Evolutionary conservation across 73 alveolate species (phyloP).

Genomic region (Blepharisma japonicum): DNA sequence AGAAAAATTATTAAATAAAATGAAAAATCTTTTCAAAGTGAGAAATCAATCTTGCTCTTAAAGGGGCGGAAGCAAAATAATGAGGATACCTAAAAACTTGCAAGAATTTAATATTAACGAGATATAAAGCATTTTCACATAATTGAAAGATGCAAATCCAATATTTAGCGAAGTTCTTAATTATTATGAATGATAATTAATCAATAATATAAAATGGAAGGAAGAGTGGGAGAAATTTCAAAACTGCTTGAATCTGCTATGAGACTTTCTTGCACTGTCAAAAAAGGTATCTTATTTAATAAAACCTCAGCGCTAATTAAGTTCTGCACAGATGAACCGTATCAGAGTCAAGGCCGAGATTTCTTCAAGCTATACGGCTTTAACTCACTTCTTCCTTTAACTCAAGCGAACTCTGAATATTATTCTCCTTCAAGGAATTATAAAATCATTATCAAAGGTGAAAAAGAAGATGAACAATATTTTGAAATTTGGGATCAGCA

Average conservation of each 20-base stretch:
- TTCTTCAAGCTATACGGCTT: background rate
- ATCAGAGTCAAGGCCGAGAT: slow-evolving; percentile 2
- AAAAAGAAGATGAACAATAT: background rate
- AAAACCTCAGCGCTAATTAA: background rate
- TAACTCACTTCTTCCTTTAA: background rate
- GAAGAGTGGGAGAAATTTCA: background rate
- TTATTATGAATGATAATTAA: too few relatives aligned
- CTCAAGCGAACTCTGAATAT: background rate
- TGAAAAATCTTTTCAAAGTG: too few relatives aligned
- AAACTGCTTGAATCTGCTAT: background rate
- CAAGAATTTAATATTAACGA: too few relatives aligned
- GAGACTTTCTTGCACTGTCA: background rate
- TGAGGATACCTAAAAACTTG: too few relatives aligned
- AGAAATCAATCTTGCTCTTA: too few relatives aligned
- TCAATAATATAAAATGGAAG: too few relatives aligned
- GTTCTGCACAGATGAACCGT: background rate
- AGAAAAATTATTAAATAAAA: too few relatives aligned
- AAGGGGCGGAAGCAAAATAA: too few relatives aligned
- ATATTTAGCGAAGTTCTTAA: too few relatives aligned
- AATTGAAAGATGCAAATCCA: too few relatives aligned
- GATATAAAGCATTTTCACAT: too few relatives aligned
- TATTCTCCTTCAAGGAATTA: background rate
- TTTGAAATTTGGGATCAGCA: background rate
- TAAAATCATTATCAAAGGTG: background rate
- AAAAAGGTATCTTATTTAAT: background rate